Percentiles rank a stretch among this genome's conserved stretches.
phyloP scores from a whole-genome alignment of 2,329 filamentous ascomycete species.

The Fonsecaea monophora region DNA sequence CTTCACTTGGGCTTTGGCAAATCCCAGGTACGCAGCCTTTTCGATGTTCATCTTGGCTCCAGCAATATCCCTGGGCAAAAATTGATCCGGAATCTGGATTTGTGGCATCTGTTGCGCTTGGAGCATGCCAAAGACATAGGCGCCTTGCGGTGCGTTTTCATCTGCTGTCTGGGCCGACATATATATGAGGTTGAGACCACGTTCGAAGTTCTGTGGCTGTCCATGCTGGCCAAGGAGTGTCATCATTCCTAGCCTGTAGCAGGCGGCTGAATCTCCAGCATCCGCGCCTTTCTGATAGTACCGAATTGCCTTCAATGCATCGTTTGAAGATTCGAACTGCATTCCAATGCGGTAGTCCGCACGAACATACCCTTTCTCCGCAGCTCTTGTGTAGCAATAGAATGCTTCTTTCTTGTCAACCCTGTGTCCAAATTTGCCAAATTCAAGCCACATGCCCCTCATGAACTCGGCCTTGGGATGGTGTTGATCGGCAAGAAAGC shows the following conservation, averaged over 20 bases:
- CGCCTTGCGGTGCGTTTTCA: slow-evolving; percentile 94
- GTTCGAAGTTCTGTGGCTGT: slow-evolving; percentile 78
- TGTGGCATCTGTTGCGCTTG: slow-evolving; percentile 90
- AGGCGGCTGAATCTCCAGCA: slow-evolving; percentile 84
- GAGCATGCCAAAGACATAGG: slow-evolving; percentile 95
- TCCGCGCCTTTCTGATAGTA: slow-evolving; percentile 86
- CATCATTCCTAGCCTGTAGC: slow-evolving; percentile 95
- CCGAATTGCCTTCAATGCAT: slow-evolving; percentile 85
- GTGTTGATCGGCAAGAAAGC: slow-evolving; percentile 85
- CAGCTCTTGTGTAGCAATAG: slow-evolving; percentile 79
- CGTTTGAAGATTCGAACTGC: slow-evolving; percentile 95
- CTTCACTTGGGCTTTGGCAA: slow-evolving; percentile 94
- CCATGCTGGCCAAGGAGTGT: slow-evolving; percentile 92
- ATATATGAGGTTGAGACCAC: slow-evolving; percentile 81
- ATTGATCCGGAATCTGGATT: slow-evolving; percentile 75
- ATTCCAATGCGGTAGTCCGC: slow-evolving; percentile 98
- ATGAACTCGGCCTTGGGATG: slow-evolving; percentile 96
- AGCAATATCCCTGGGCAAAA: slow-evolving; percentile 73
- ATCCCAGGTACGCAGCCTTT: slow-evolving; percentile 93
- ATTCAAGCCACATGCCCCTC: slow-evolving; percentile 95
- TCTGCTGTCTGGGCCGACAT: slow-evolving; percentile 85
- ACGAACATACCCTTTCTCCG: slow-evolving; percentile 79
- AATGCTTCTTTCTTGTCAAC: slow-evolving; percentile 96
- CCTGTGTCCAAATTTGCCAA: slow-evolving; percentile 90
- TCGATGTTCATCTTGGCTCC: slow-evolving; percentile 87